Evolutionary conservation across 2,329 filamentous ascomycete species (phyloP), one percentile per base, ranked within the genome.

Genomic region (Stemphylium lycopersici): DNA sequence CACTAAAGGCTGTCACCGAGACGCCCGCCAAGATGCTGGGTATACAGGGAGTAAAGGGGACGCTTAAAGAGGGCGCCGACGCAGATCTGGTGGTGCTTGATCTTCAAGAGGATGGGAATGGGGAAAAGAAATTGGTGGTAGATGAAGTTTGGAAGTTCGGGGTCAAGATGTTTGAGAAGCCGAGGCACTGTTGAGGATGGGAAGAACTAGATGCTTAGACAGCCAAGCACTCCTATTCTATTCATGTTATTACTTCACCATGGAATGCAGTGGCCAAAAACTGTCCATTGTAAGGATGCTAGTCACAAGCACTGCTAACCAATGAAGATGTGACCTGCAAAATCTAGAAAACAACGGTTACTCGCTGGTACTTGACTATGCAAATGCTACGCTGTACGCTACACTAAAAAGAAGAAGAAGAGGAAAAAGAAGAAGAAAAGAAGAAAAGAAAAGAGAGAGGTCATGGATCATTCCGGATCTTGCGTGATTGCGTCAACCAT

Each of bases 81-180:
- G 80, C 80, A 11, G 79, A 81, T 72, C 71, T 93, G 43, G 83
- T 91, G 32, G 82, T 93, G 15, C 75, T 93, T 32, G 84, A 84
- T 4, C 82, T 89, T 52, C 76, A 79, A 12, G 72, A 77, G 18
- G 75, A 70, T 41, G 75, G 76, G 37, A 81, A 79, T 2, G 70
- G 64, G 34, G 77, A 80, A 10, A 79, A 75, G 57, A 81, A 80
- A 53, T 76, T 93, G 36, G 78, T 83, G 10, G 80, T 92, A n/a
- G 87, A 90, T 55, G 84, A 90, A 74, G 89, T 91, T 16, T 92
- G 89, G 89, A 92, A 92, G 76, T 91, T 91, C 78, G 89, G 90
- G 5, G 44, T 58, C 8, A 73, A 65, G 58, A 68, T 74, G 6
- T 73, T 69, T 51, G 68, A 67, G 11, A 58, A 48, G 32, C 45